Evolutionary conservation across 169 alveolate species (phyloP).

Genomic region (Cryptosporidium muris): DNA sequence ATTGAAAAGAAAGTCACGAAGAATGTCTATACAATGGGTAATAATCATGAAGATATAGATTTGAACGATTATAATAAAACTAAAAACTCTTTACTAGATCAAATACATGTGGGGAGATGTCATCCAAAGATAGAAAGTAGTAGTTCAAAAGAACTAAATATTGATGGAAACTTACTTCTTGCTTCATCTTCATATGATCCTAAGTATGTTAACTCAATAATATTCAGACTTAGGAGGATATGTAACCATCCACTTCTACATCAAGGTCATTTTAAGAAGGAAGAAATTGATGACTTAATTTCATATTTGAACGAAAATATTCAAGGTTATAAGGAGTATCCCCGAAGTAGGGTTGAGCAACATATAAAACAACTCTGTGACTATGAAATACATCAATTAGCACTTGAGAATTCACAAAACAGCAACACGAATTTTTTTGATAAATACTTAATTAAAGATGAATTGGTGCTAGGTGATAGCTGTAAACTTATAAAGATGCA

Average conservation of each 20-base stretch:
- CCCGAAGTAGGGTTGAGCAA: slow-evolving; percentile 78
- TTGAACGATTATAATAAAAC: neutral
- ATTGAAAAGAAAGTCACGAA: slow-evolving; percentile 16
- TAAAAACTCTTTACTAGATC: neutral
- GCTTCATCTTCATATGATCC: slow-evolving; percentile 67
- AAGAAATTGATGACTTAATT: slow-evolving; percentile 76
- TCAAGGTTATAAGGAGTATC: slow-evolving; percentile 78
- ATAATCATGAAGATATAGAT: neutral
- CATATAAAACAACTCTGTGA: slow-evolving; percentile 79
- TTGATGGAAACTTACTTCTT: neutral
- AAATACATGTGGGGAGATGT: too few species aligned
- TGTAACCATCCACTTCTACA: slow-evolving; percentile 90
- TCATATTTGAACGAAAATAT: slow-evolving; percentile 76
- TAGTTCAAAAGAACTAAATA: neutral
- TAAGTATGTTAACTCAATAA: slow-evolving; percentile 81
- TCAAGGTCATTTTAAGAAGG: slow-evolving; percentile 81
- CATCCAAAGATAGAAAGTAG: too few species aligned
- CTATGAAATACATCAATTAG: slow-evolving; percentile 80
- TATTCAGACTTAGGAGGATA: slow-evolving; percentile 86
- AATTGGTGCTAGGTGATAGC: slow-evolving; percentile 31
- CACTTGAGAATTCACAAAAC: slow-evolving; percentile 33
- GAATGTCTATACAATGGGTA: neutral
- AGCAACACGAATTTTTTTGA: slow-evolving; percentile 42
- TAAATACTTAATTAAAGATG: slow-evolving; percentile 6
- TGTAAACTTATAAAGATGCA: slow-evolving; percentile 45